Evolutionary conservation across 495 filamentous ascomycete species (phyloP), one percentile per base, ranked within the genome.

Genomic region (Hypoxylon lienhwacheense): DNA sequence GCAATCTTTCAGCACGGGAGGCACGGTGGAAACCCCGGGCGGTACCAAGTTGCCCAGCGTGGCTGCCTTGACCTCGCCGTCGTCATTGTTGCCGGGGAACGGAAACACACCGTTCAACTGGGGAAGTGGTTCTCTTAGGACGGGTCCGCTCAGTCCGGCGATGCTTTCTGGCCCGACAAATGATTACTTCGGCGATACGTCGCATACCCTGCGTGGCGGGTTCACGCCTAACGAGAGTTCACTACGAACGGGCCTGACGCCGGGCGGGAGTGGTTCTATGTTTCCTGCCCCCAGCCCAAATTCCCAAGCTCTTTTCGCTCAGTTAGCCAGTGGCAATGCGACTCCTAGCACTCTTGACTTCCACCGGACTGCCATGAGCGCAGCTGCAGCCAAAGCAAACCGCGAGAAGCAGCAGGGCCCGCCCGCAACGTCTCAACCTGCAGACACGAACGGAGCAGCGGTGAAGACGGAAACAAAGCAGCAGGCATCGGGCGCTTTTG

Each of bases 181-280:
- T 72, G 73, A 86, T 72, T 77, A 87, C 59, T 82, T 85, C 53
- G 83, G 77, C 61, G 90, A 95, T 67, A 90, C 88, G 5, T 84
- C 85, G 63, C 88, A 92, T 66, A 67, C 65, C 3, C 81, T 95
- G 47, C 77, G 89, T 55, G 85, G 88, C 41, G 81, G 86, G 24
- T 95, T 97, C 66, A 97, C 93, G 1, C 95, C 93, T 2, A 97
- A 97, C 82, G 93, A 98, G 72, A 97, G 91, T 0, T 95, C 90
- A 1, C 77, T 98, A 12, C 82, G 93, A 32, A 93, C 89, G 12
- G 93, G 93, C 39, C 71, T 98, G 51, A 98, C 95, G 24, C 93
- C 93, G 12, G 93, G 93, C 42, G 93, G 93, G 32, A 90, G 92
- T 64, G 93, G 93, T 52, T 96, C 92, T 65, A 97, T 98, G 88